These are phyloP conservation scores for Sarcomyxa edulis DNA, from an alignment of 768 basidiomycete species.

Conservation along the genomic window DNA sequence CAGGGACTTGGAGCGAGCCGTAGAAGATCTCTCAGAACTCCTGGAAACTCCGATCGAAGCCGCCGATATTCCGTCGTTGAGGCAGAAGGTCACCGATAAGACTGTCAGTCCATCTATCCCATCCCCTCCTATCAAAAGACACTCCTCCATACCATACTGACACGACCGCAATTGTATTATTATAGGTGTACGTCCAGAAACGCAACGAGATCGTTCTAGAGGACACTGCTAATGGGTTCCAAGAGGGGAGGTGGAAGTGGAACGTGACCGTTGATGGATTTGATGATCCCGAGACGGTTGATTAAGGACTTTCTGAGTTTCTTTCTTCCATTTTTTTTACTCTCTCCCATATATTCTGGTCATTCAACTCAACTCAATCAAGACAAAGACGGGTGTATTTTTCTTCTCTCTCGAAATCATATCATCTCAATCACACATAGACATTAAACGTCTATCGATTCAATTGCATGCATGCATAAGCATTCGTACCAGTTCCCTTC, in stretches of 20 bases:
- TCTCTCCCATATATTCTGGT: too few species aligned
- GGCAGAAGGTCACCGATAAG: slow-evolving; percentile 95
- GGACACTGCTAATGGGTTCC: slow-evolving; percentile 88
- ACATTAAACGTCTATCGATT: too few species aligned
- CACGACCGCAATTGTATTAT: background rate
- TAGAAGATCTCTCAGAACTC: slow-evolving; percentile 91
- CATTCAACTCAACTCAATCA: too few species aligned
- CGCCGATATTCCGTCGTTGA: slow-evolving; percentile 71
- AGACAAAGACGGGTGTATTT: too few species aligned
- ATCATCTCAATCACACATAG: too few species aligned
- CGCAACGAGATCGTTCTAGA: slow-evolving; percentile 93
- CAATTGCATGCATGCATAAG: too few species aligned
- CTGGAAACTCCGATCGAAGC: slow-evolving; percentile 89
- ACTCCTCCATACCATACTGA: background rate
- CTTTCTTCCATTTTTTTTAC: too few species aligned
- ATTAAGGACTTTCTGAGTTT: too few species aligned
- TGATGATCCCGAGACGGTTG: slow-evolving; percentile 41
- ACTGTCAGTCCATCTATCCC: slow-evolving; percentile 51
- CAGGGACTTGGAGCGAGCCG: slow-evolving; percentile 90
- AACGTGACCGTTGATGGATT: slow-evolving; percentile 69
- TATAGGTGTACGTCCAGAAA: slow-evolving; percentile 90
- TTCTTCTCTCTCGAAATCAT: too few species aligned
- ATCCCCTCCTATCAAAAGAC: too few species aligned
- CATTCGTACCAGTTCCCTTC: too few species aligned
- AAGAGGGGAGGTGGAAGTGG: slow-evolving; percentile 85